Percentiles rank a stretch among this genome's conserved stretches.
phyloP scores from a whole-genome alignment of 2,329 filamentous ascomycete species.

The Alternaria hordeiaustralica region DNA sequence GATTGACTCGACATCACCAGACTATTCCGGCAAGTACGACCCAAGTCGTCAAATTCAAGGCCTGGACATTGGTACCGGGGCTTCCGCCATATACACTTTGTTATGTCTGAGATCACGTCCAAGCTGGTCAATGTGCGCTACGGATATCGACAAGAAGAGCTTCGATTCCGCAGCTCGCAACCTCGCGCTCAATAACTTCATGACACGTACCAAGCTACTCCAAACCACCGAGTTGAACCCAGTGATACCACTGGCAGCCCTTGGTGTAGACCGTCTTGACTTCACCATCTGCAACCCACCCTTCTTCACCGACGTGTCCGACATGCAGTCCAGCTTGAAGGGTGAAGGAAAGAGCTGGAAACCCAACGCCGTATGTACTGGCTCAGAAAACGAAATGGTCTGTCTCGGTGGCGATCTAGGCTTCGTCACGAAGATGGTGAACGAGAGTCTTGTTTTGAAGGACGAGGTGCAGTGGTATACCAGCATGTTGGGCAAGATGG shows the following conservation, averaged over 20 bases:
- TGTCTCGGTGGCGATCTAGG: conserved; percentile 76
- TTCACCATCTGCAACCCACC: conserved; percentile 96
- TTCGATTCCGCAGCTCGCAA: conserved; percentile 72
- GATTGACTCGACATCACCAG: conserved; percentile 69
- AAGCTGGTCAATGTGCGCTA: conserved; percentile 63
- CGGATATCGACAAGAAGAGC: conserved; percentile 77
- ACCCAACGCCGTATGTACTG: conserved; percentile 77
- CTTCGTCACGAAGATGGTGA: conserved; percentile 74
- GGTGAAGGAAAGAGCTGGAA: conserved; percentile 70
- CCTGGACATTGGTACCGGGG: conserved; percentile 87
- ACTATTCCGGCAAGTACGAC: conserved; percentile 55
- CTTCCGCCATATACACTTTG: conserved; percentile 89
- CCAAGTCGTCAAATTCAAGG: conserved; percentile 66
- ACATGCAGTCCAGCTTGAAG: conserved; percentile 65
- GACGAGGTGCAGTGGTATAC: conserved; percentile 83
- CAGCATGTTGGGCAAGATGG: conserved; percentile 84
- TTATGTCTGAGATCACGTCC: conserved; percentile 73
- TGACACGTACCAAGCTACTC: conserved; percentile 69
- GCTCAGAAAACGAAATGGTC: conserved; percentile 85
- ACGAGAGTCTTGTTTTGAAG: conserved; percentile 68
- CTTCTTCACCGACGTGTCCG: conserved; percentile 79
- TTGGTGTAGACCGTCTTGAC: conserved; percentile 65
- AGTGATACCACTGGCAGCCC: conserved; percentile 69
- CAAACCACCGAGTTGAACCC: conserved; percentile 58
- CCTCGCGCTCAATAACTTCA: conserved; percentile 68